A percentile compares a stretch with the other conserved stretches of the same genome.
phyloP scores from a whole-genome alignment of 176 grass and related monocot species.

The Tuctoria greenei region DNA sequence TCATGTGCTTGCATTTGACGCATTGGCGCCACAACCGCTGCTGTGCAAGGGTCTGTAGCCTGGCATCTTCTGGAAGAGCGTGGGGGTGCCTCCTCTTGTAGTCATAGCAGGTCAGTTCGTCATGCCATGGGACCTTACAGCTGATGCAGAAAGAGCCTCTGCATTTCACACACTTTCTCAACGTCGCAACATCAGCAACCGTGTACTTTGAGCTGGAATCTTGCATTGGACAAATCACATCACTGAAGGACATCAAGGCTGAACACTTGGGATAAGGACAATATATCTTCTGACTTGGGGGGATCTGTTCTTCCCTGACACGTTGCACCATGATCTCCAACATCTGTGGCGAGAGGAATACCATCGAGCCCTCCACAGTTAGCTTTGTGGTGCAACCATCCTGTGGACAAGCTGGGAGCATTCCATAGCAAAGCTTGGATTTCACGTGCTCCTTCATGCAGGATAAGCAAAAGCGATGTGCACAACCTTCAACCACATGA shows the following conservation, averaged over 20 bases:
- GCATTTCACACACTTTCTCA: slow-evolving; percentile 67
- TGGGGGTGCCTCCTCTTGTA: slow-evolving; percentile 51
- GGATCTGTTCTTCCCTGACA: slow-evolving; percentile 66
- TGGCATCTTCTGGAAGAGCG: slow-evolving; percentile 43
- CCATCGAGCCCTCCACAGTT: slow-evolving; percentile 50
- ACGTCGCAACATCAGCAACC: slow-evolving; percentile 33
- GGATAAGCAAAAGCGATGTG: slow-evolving; percentile 74
- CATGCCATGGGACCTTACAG: slow-evolving; percentile 85
- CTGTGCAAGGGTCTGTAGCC: slow-evolving; percentile 59
- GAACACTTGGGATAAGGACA: slow-evolving; percentile 76
- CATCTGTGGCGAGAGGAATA: slow-evolving; percentile 45
- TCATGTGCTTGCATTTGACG: slow-evolving; percentile 79
- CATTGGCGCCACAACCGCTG: slow-evolving; percentile 62
- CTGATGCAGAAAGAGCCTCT: slow-evolving; percentile 60
- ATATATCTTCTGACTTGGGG: slow-evolving; percentile 65
- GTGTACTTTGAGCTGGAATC: slow-evolving; percentile 52
- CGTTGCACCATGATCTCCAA: slow-evolving; percentile 65
- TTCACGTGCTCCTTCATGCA: slow-evolving; percentile 85
- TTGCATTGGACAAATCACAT: slow-evolving; percentile 38
- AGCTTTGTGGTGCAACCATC: slow-evolving; percentile 70
- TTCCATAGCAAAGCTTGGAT: slow-evolving; percentile 60
- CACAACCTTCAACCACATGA: slow-evolving; percentile 51
- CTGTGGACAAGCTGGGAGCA: slow-evolving; percentile 64
- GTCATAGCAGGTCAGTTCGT: slow-evolving; percentile 47
- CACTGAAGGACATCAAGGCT: slow-evolving; percentile 60